Conservation (phyloP, 257 asterid species). For the Solanum virginianum region DNA sequence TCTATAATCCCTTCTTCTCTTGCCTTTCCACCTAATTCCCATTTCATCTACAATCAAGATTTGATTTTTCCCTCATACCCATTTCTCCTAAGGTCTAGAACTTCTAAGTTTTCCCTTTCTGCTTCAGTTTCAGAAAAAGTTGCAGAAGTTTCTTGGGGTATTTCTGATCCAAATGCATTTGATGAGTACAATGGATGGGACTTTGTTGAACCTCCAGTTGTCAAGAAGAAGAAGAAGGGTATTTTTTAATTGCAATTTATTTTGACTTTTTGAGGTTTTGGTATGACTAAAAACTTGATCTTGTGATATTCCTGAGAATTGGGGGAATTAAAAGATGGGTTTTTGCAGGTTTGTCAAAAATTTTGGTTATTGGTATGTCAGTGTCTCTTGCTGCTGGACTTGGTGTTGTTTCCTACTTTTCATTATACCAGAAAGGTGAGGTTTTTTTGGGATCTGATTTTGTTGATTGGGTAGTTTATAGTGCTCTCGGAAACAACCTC, state of each 20-base stretch:
- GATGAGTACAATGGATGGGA: conserved; percentile 86
- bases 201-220: conserved; percentile 28
- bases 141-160: conserved; percentile 36
- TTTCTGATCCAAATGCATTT: conserved; percentile 17
- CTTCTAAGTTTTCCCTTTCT: conserved; percentile 17
- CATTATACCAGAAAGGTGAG: conserved; percentile 42
- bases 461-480: background rate
- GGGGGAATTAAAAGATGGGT: conserved; percentile 3
- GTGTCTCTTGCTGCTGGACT: conserved; percentile 47
- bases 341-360: conserved; percentile 33
- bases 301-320: background rate
- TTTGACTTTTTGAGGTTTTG: background rate
- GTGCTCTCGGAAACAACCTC: background rate
- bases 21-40: conserved; percentile 26
- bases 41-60: conserved; percentile 16
- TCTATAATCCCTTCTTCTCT: conserved; percentile 30
- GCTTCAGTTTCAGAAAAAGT: conserved; percentile 42
- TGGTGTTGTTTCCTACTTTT: conserved; percentile 45
- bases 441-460: background rate
- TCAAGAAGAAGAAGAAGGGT: background rate
- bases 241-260: background rate
- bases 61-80: conserved; percentile 23
- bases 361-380: conserved; percentile 45
- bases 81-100: conserved; percentile 19
- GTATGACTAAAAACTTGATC: background rate